phyloP scores from a whole-genome alignment of 176 grass and related monocot genomes.

The Zoysia japonica region DNA sequence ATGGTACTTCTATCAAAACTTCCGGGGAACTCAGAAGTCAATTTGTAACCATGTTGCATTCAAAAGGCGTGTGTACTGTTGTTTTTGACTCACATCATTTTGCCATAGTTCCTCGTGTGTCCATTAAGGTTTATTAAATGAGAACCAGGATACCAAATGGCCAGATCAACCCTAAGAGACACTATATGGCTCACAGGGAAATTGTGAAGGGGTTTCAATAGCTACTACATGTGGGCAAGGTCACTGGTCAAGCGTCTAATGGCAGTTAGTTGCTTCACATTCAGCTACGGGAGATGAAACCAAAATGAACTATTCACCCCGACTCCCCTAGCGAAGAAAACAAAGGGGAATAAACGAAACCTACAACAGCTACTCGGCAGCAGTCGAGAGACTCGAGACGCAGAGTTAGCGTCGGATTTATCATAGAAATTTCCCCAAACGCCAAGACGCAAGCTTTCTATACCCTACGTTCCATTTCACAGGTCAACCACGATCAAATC shows the following conservation, averaged over 20 bases:
- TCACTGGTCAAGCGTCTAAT: conserved; percentile 5
- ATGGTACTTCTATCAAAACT: not conserved
- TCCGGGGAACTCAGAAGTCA: not conserved
- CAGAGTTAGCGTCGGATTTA: not conserved
- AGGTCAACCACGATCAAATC: conserved; percentile 2
- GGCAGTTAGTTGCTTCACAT: not conserved
- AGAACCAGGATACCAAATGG: conserved; percentile 8
- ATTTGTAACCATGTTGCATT: not conserved
- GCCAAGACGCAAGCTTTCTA: not conserved
- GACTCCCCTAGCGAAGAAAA: not conserved
- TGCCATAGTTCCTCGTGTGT: not conserved
- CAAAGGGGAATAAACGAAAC: not conserved
- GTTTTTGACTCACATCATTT: not conserved
- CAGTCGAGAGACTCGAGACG: not conserved
- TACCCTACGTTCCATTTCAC: not conserved
- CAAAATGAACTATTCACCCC: not conserved
- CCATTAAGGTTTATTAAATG: not conserved
- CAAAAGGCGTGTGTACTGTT: not conserved
- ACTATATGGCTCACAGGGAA: not conserved
- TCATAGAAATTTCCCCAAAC: not conserved
- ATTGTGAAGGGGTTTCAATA: not conserved
- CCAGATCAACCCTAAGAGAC: not conserved
- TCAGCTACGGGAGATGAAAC: not conserved
- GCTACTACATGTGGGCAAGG: not conserved
- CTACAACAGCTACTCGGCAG: not conserved